Evolutionary conservation across 1,284 basidiomycete species (phyloP), one percentile per base, ranked within the genome.

Genomic region (Spongispora temasekensis): DNA sequence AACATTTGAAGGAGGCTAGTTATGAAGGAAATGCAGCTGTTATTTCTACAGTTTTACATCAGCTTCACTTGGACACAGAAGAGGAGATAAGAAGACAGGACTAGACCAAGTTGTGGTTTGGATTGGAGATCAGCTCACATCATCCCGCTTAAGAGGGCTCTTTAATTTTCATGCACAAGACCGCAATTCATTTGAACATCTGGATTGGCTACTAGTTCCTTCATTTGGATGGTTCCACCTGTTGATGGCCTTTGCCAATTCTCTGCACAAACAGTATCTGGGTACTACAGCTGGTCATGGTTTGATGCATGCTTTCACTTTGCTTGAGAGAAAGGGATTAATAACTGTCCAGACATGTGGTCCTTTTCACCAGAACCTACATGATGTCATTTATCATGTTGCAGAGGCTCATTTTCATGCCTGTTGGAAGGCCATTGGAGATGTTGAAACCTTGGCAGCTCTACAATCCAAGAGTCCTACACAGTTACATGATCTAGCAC

Each of bases 61-160:
- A 53, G 13, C 34, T 53, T 7, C 13, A 27, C 9, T n/a, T 53
- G 13, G 17, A 48, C 28, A 42, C 56, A 12, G 34, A 50, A 13
- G 60, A 66, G 3, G 61, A 66, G 27, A 32, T 32, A 55, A 46
- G 55, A 12, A 60, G 7, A 59, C 61, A 1, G 58, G 54, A 15
- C 12, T 40, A 2, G 58, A 70, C 46, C 19, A 35, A 2, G n/a
- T 61, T 4, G 57, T 57, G 7, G 8, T 30, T 17, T 61, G 56
- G 57, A 53, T 54, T 15, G 69, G 69, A 3, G 71, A 73, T 57
- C 69, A 71, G 52, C 60, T 73, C 21, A 73, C 68, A 0, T n/a
- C n/a, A n/a, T n/a, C n/a, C n/a, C n/a, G 59, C 61, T 12, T 56
- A 61, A 9, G 60, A 12, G 66, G 68, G 5, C 52, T 73, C 23